Base-by-base conservation (phyloP, 164 flowering plant species). In the Stephania yunnanensis region DNA sequence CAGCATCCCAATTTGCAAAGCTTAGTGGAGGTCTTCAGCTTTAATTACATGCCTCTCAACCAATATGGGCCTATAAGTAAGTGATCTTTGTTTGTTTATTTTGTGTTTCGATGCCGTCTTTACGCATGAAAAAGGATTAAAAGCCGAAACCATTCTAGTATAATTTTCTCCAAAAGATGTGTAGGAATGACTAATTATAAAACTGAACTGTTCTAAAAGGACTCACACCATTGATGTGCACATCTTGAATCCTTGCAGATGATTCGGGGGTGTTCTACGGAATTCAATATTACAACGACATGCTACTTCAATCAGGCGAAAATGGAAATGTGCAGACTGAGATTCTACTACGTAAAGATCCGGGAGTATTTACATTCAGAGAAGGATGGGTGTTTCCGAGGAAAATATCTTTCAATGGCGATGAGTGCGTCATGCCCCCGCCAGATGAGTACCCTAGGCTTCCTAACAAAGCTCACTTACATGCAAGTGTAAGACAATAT, bases 191-290 rank as follows among this genome's bases (percentile, higher is more conserved):
- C 42, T 36, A 36, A 36, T 36, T 36, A 36, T 36, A 36, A 36
- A 36, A 36, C 55, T 50, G 55, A 50, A 50, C 55, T 50, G 55
- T 10, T 50, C 15, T 50, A 50, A 50, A 50, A 50, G 15, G 20
- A 20, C 25, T n/a, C 66, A n/a, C 19, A 17, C 7, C 20, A 9
- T 25, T 61, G 0, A 25, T 25, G 7, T 25, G 7, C 9, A n/a
- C 20, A 19, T 61, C 66, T 61, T 61, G 66, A 61, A 19, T 61
- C 25, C 61, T 68, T 69, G 75, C 86, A 92, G 97, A 94, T 83
- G 94, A 94, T 74, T 86, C 89, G 1, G 98, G 93, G 11, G 82
- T 94, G 86, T 90, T 94, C 79, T 92, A 89, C 86, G 97, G 98
- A 46, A 77, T 87, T 17, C 58, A 81, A 19, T 77, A 82, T 82